Evolutionary conservation across 768 basidiomycete species (phyloP).

Genomic region (Calocybe cyanea): DNA sequence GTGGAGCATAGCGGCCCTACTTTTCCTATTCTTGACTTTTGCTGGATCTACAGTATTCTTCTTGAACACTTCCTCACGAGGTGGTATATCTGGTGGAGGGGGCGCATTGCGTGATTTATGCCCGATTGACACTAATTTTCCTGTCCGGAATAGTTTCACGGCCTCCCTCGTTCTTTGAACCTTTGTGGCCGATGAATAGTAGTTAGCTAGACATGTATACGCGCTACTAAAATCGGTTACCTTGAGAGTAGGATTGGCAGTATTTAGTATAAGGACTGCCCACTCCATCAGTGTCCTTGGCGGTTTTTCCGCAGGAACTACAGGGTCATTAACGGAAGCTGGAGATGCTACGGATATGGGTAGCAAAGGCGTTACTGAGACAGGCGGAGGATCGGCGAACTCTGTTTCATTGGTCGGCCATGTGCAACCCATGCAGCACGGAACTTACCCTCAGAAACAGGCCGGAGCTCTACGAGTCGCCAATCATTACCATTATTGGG

Average conservation of each 20-base stretch:
- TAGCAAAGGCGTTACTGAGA: constrained; percentile 17
- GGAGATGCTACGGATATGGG: constrained; percentile 11
- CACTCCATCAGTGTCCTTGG: constrained; percentile 74
- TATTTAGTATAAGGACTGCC: constrained; percentile 77
- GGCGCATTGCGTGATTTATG: constrained; percentile 48
- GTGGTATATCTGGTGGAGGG: constrained; percentile 58
- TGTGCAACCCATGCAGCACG: background rate
- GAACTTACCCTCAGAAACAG: constrained; percentile 64
- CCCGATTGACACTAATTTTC: constrained; percentile 63
- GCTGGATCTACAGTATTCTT: constrained; percentile 55
- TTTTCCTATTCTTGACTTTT: constrained; percentile 59
- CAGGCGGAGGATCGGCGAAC: constrained; percentile 66
- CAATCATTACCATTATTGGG: constrained; percentile 53
- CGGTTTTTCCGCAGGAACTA: constrained; percentile 44
- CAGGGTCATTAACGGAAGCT: constrained; percentile 31
- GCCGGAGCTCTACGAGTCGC: constrained; percentile 63
- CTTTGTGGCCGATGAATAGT: constrained; percentile 32
- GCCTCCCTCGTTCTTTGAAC: constrained; percentile 70
- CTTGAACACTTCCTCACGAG: constrained; percentile 49
- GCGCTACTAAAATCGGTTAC: constrained; percentile 21
- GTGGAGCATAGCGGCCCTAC: constrained; percentile 71
- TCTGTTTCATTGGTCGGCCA: constrained; percentile 23
- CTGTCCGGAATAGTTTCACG: constrained; percentile 64
- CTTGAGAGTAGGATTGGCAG: constrained; percentile 64
- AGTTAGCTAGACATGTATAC: background rate